phyloP scores from a whole-genome alignment of 2,329 filamentous ascomycete species.

The Biscogniauxia sp. region DNA sequence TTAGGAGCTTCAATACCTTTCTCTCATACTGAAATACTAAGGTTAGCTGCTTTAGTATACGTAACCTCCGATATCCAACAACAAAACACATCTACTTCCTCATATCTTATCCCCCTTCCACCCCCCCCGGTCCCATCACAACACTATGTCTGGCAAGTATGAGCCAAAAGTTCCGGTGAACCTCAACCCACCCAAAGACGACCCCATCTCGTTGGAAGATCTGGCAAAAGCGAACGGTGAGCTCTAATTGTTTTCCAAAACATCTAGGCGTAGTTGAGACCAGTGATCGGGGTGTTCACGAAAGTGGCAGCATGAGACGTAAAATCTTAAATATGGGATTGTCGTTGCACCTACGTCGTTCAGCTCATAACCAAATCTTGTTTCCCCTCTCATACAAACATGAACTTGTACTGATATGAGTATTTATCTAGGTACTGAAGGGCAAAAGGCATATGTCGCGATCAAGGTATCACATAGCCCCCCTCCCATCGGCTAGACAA shows the following conservation, averaged over 20 bases:
- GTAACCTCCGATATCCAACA: too few species aligned
- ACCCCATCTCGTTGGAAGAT: conserved; percentile 77
- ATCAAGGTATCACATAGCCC: conserved; percentile 61
- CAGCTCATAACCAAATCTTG: neutral
- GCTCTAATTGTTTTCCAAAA: conserved; percentile 26
- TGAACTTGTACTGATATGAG: neutral
- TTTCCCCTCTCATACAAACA: neutral
- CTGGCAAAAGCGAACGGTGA: conserved; percentile 80
- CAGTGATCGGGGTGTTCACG: neutral
- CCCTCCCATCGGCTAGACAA: neutral
- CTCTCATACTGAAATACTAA: too few species aligned
- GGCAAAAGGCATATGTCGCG: conserved; percentile 64
- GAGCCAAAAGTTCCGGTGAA: conserved; percentile 74
- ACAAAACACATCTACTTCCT: too few species aligned
- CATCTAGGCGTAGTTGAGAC: too few species aligned
- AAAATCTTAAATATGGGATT: too few species aligned
- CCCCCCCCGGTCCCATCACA: conserved; percentile 2
- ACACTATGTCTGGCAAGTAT: conserved; percentile 63
- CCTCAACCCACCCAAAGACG: conserved; percentile 81
- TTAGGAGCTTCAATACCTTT: too few species aligned
- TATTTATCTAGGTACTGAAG: conserved; percentile 55
- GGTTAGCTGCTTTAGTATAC: too few species aligned
- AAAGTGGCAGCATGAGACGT: too few species aligned
- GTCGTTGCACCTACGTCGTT: too few species aligned
- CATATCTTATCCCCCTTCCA: neutral